These are phyloP conservation scores for Flaveria floridana DNA, from an alignment of 140 eudicot species.

Conservation along the genomic window DNA sequence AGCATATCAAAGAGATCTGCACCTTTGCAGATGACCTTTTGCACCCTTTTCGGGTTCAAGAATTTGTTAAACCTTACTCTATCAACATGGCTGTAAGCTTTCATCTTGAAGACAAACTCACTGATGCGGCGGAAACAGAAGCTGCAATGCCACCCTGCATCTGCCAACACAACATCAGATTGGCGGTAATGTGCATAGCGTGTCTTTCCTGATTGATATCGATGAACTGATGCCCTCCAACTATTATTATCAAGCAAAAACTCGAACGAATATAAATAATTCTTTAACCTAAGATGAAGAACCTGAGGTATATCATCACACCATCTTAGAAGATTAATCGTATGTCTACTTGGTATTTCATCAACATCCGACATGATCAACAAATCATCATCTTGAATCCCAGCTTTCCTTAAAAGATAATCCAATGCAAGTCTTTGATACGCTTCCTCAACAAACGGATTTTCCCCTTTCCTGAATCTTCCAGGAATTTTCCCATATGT, in stretches of 20 bases:
- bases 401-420: slow-evolving; percentile 70
- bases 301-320: slow-evolving; percentile 84
- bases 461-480: slow-evolving; percentile 61
- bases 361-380: slow-evolving; percentile 95
- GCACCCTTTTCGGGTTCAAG: slow-evolving; percentile 75
- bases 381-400: slow-evolving; percentile 85
- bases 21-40: slow-evolving; percentile 77
- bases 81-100: slow-evolving; percentile 89
- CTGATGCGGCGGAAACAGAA: slow-evolving; percentile 80
- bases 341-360: slow-evolving; percentile 88
- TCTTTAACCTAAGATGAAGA: slow-evolving; percentile 79
- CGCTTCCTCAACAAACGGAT: slow-evolving; percentile 94
- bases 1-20: slow-evolving; percentile 89
- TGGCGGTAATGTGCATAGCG: slow-evolving; percentile 89
- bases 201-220: slow-evolving; percentile 72
- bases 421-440: slow-evolving; percentile 91
- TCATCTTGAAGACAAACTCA: slow-evolving; percentile 93
- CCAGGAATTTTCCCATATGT: slow-evolving; percentile 90
- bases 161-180: slow-evolving; percentile 79
- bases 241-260: slow-evolving; percentile 76
- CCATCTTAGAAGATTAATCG: slow-evolving; percentile 92
- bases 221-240: slow-evolving; percentile 94
- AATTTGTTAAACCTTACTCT: slow-evolving; percentile 80
- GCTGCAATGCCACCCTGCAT: slow-evolving; percentile 99
- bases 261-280: slow-evolving; percentile 86